A percentile compares a stretch with the other conserved stretches of the same genome.
Conservation (phyloP, 73 alveolate genomes). For the Tetrahymena thermophila region DNA sequence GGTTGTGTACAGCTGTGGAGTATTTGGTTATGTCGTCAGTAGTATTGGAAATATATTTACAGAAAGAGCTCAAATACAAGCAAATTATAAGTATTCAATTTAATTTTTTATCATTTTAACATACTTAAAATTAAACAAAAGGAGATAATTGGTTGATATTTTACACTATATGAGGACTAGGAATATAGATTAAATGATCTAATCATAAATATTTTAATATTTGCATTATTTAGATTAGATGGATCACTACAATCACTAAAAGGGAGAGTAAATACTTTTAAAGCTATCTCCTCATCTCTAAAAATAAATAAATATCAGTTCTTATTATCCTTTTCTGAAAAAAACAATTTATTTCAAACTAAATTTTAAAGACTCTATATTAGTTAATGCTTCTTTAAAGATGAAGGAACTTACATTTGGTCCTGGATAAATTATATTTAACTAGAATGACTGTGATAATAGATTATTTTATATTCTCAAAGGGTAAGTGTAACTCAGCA, state of each 20-base stretch:
- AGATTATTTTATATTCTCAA: neutral
- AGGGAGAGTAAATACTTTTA: neutral
- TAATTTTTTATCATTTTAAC: no score
- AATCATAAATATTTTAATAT: neutral
- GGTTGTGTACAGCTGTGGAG: conserved; percentile 34
- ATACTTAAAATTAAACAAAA: neutral
- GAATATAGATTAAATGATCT: neutral
- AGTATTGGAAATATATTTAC: conserved; percentile 14
- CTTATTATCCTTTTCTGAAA: neutral
- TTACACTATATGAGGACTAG: neutral
- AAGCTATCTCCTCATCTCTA: neutral
- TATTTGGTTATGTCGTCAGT: conserved; percentile 24
- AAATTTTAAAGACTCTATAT: neutral
- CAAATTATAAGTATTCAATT: neutral
- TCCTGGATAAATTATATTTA: neutral
- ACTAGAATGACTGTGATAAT: neutral
- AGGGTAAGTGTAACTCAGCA: neutral
- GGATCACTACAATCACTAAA: neutral
- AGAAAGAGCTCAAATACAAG: neutral
- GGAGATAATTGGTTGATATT: neutral
- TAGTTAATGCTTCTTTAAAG: neutral
- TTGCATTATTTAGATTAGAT: neutral
- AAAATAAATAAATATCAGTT: no score
- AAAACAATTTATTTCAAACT: neutral
- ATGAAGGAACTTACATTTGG: neutral